These are phyloP conservation scores for Phlebopus sp. DNA, from an alignment of 1,284 basidiomycete genomes.

Conservation along the genomic window DNA sequence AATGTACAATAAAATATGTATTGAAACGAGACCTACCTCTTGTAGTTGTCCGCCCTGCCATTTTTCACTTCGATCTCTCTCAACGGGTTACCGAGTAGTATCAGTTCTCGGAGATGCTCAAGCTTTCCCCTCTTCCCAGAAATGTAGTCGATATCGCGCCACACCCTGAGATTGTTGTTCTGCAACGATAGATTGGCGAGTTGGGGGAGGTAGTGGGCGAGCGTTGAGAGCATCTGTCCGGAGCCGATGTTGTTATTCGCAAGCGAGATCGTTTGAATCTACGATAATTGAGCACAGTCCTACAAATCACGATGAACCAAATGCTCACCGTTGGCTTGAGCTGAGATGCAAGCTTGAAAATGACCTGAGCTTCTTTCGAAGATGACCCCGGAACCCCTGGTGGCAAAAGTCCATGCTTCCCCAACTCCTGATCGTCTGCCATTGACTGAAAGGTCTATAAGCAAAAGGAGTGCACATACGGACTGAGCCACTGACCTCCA, in stretches of 20 bases:
- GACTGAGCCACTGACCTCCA: slow-evolving; percentile 55
- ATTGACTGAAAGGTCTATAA: slow-evolving; percentile 41
- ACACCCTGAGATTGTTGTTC: slow-evolving; percentile 63
- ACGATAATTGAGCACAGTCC: slow-evolving; percentile 10
- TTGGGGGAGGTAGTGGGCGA: slow-evolving; percentile 66
- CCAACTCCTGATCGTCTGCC: slow-evolving; percentile 70
- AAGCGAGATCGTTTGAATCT: slow-evolving; percentile 79
- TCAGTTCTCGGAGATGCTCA: slow-evolving; percentile 67
- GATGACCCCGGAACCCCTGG: slow-evolving; percentile 64
- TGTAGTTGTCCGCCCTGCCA: slow-evolving; percentile 56
- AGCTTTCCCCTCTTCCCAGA: slow-evolving; percentile 60
- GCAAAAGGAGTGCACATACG: slow-evolving; percentile 30
- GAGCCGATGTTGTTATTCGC: slow-evolving; percentile 53
- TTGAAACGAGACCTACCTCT: slow-evolving; percentile 48
- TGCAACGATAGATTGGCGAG: slow-evolving; percentile 82
- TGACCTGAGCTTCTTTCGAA: slow-evolving; percentile 68
- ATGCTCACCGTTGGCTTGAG: slow-evolving; percentile 68
- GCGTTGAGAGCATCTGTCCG: slow-evolving; percentile 49
- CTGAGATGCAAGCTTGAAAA: slow-evolving; percentile 81
- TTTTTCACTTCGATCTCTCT: slow-evolving; percentile 60
- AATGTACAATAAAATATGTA: slow-evolving; percentile 5
- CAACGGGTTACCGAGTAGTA: slow-evolving; percentile 80
- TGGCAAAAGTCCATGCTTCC: slow-evolving; percentile 59
- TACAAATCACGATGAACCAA: not conserved
- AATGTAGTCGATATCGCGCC: slow-evolving; percentile 67